Conservation (phyloP, 177 flowering plant genomes). For the Vitis hybrid region DNA sequence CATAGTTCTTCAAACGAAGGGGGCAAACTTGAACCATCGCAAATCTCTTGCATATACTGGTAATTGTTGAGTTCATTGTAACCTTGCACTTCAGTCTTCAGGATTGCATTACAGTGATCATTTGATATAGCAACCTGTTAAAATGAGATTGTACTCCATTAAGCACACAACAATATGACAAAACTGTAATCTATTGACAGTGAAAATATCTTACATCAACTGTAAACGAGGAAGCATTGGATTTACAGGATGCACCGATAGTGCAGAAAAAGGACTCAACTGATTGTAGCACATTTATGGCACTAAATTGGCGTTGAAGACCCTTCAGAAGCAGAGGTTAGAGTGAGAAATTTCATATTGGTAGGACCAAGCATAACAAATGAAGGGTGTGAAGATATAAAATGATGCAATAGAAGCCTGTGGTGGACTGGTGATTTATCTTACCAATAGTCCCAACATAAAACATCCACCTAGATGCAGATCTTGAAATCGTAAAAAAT, state of each 20-base stretch:
- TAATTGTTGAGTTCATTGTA: constrained; percentile 15
- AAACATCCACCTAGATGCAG: not conserved
- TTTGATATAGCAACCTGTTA: constrained; percentile 52
- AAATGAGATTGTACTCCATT: constrained; percentile 9
- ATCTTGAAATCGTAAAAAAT: not conserved
- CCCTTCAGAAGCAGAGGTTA: constrained; percentile 46
- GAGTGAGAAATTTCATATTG: constrained; percentile 5
- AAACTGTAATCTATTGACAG: not conserved
- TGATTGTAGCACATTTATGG: constrained; percentile 67
- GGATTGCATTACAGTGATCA: constrained; percentile 47
- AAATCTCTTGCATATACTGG: constrained; percentile 15
- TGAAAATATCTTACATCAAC: constrained; percentile 57
- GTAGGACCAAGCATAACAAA: not conserved
- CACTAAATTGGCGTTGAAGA: constrained; percentile 66
- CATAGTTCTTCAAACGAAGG: constrained; percentile 26
- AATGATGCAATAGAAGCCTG: not conserved
- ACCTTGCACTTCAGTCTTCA: constrained; percentile 25
- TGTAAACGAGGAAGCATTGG: constrained; percentile 50
- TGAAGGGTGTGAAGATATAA: not conserved
- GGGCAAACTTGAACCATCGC: constrained; percentile 23
- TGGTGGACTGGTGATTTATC: no score
- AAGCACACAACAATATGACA: constrained; percentile 10
- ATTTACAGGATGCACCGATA: constrained; percentile 68
- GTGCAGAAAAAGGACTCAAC: constrained; percentile 55
- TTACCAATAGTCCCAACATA: not conserved